These are phyloP conservation scores for Leccinum ochraceum DNA, from an alignment of 768 basidiomycete genomes.

Conservation along the genomic window DNA sequence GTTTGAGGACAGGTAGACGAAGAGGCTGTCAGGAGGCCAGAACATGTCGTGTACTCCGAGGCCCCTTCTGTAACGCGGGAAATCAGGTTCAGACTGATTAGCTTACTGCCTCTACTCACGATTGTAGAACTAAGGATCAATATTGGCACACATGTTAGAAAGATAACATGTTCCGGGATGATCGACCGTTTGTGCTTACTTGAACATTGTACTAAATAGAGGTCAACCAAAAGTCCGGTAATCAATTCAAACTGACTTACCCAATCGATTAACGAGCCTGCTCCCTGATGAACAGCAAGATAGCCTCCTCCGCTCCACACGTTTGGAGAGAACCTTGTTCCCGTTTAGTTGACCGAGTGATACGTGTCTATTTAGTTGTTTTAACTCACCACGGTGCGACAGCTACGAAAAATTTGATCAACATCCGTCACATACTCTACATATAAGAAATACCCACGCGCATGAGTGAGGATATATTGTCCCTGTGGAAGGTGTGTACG, in stretches of 20 bases:
- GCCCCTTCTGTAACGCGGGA: slow-evolving; percentile 49
- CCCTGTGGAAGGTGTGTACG: slow-evolving; percentile 31
- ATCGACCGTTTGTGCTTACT: slow-evolving; percentile 23
- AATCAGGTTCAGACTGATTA: neutral
- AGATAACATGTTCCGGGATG: neutral
- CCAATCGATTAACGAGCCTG: slow-evolving; percentile 49
- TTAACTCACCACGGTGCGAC: slow-evolving; percentile 25
- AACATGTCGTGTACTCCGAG: slow-evolving; percentile 64
- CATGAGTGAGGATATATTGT: slow-evolving; percentile 26
- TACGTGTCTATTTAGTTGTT: neutral
- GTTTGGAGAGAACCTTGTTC: slow-evolving; percentile 22
- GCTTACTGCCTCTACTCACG: slow-evolving; percentile 14
- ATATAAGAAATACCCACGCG: slow-evolving; percentile 28
- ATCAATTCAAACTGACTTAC: slow-evolving; percentile 22
- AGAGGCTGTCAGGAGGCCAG: slow-evolving; percentile 56
- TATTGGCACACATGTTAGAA: neutral
- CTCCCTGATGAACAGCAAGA: slow-evolving; percentile 35
- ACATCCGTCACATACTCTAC: neutral
- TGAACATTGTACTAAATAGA: slow-evolving; percentile 38
- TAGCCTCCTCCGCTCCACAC: slow-evolving; percentile 37
- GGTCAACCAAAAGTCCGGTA: neutral
- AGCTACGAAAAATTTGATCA: slow-evolving; percentile 10
- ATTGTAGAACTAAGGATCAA: slow-evolving; percentile 28
- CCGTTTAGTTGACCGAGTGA: neutral
- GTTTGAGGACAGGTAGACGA: slow-evolving; percentile 63